Percentiles rank a stretch among this genome's conserved stretches.
Conservation (phyloP, 2,329 filamentous ascomycete genomes). For the Hypoxylon sp. region DNA sequence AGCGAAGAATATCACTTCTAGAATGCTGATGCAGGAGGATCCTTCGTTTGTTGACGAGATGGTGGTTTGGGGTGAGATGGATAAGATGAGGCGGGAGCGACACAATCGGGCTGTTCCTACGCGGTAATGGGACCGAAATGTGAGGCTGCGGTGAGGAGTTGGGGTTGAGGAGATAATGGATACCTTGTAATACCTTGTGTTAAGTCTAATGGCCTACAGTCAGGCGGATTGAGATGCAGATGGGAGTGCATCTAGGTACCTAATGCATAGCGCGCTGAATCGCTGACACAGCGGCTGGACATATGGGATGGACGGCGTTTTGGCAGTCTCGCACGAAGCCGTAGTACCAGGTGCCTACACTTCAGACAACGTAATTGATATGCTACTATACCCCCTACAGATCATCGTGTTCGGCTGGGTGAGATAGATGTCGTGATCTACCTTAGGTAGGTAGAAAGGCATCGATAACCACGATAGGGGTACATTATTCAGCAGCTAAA, state of each 20-base stretch:
- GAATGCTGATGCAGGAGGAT: neutral
- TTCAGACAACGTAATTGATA: too few species aligned
- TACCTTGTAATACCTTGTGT: neutral
- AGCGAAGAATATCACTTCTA: conserved; percentile 8
- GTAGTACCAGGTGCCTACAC: too few species aligned
- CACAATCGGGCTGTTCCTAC: neutral
- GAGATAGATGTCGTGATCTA: too few species aligned
- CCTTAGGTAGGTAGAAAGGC: too few species aligned
- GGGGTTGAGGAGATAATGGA: neutral
- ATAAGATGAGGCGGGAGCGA: neutral
- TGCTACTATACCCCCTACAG: too few species aligned
- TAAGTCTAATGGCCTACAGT: neutral
- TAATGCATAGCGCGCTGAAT: neutral
- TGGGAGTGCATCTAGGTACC: neutral
- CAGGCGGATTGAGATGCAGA: too few species aligned
- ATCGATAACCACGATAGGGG: too few species aligned
- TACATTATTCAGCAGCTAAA: too few species aligned
- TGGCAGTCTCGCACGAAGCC: too few species aligned
- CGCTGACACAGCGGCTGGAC: neutral
- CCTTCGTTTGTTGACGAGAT: neutral
- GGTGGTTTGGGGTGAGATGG: neutral
- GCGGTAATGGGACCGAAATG: neutral
- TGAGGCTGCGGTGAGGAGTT: neutral
- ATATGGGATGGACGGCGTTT: too few species aligned
- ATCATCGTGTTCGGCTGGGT: too few species aligned